Conservation (phyloP, 257 asterid genomes). For the Solanum appendiculatum region DNA sequence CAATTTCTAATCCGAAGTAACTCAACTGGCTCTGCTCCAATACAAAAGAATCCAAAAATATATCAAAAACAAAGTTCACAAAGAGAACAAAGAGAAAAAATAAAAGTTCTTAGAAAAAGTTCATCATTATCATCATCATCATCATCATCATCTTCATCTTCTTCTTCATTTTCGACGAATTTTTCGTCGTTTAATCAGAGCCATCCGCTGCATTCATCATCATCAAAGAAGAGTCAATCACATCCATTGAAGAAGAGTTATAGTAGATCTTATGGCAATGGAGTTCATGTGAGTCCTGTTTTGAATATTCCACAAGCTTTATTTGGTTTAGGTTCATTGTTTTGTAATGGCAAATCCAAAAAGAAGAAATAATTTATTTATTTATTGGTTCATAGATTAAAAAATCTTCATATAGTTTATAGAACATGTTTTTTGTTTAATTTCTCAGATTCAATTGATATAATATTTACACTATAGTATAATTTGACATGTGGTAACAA, state of each 20-base stretch:
- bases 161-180: background rate
- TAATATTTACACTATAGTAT: background rate
- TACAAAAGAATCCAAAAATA: conserved; percentile 29
- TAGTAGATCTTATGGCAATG: conserved; percentile 42
- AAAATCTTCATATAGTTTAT: background rate
- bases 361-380: conserved; percentile 52
- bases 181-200: background rate
- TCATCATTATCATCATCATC: conserved; percentile 16
- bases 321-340: conserved; percentile 59
- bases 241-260: conserved; percentile 45
- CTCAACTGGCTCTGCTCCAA: conserved; percentile 79
- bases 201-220: conserved; percentile 16
- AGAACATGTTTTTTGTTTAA: background rate
- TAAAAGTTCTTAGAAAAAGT: conserved; percentile 11
- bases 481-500: background rate
- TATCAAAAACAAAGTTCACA: conserved; percentile 38
- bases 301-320: conserved; percentile 60
- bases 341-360: conserved; percentile 59
- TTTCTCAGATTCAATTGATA: background rate
- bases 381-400: conserved; percentile 5
- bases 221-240: conserved; percentile 10
- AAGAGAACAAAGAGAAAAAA: conserved; percentile 32
- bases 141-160: background rate
- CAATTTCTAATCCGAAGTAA: conserved; percentile 61
- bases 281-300: conserved; percentile 56